A percentile compares a stretch with the other conserved stretches of the same genome.
Conservation (phyloP, 2,329 filamentous ascomycete genomes). For the Simplicillium aogashimaense region DNA sequence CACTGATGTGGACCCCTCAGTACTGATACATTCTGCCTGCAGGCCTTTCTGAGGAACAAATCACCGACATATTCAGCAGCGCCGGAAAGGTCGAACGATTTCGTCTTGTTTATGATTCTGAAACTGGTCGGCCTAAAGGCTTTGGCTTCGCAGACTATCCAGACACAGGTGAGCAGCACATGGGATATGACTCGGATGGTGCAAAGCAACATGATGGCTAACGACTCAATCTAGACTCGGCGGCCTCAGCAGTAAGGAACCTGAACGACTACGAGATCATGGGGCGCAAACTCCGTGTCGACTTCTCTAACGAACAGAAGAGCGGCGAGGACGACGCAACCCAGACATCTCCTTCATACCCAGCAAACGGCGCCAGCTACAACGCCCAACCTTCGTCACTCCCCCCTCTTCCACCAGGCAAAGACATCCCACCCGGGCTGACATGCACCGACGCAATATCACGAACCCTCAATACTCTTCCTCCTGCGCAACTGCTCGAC, state of each 20-base stretch:
- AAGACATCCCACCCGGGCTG: conserved; percentile 73
- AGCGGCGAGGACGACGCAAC: conserved; percentile 50
- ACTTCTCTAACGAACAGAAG: conserved; percentile 89
- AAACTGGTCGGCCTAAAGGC: conserved; percentile 88
- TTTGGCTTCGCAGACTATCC: conserved; percentile 96
- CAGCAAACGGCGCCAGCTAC: conserved; percentile 19
- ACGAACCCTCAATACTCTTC: conserved; percentile 76
- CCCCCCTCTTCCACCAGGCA: conserved; percentile 74
- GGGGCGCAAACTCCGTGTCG: conserved; percentile 86
- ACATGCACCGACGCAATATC: conserved; percentile 87
- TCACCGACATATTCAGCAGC: conserved; percentile 84
- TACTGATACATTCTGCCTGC: conserved; percentile 1
- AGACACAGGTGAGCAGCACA: conserved; percentile 62
- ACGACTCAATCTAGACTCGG: conserved; percentile 44
- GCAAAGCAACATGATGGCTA: conserved; percentile 1
- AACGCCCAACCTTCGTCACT: conserved; percentile 40
- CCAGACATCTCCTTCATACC: conserved; percentile 16
- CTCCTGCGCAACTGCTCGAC: conserved; percentile 81
- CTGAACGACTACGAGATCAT: conserved; percentile 93
- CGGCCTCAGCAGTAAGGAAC: conserved; percentile 89
- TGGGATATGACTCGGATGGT: background rate
- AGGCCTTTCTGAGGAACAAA: conserved; percentile 95
- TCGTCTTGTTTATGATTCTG: conserved; percentile 87
- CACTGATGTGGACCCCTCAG: background rate
- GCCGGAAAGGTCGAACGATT: conserved; percentile 89